These are phyloP conservation scores for Aspergillus alliaceus DNA, from an alignment of 2,329 filamentous ascomycete genomes.

Conservation along the genomic window DNA sequence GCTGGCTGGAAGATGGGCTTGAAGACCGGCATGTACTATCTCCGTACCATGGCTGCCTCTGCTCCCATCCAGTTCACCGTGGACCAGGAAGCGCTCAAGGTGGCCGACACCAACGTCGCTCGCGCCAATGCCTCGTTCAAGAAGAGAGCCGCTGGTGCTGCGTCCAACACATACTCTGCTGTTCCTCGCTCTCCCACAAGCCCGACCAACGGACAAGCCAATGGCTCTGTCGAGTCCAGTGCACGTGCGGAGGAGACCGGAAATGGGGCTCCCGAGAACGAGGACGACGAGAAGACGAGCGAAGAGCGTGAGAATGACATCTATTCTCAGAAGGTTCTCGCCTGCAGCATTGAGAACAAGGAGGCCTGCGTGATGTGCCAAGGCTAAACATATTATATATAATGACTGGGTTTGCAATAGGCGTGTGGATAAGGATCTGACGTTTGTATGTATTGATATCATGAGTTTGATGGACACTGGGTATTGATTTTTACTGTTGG, in stretches of 20 bases:
- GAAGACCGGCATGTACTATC: conserved; percentile 99
- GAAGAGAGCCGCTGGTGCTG: conserved; percentile 66
- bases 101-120: conserved; percentile 76
- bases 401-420: not conserved
- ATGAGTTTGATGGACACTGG: conserved; percentile 33
- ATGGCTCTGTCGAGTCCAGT: not conserved
- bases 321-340: conserved; percentile 87
- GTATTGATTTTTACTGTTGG: not conserved
- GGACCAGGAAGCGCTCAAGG: conserved; percentile 90
- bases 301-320: conserved; percentile 84
- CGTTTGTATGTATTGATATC: conserved; percentile 24
- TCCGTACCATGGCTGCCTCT: conserved; percentile 94
- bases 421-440: not conserved
- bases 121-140: conserved; percentile 60
- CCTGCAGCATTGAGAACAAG: conserved; percentile 96
- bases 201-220: conserved; percentile 52
- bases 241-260: conserved; percentile 6
- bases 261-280: conserved; percentile 39
- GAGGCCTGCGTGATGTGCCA: conserved; percentile 97
- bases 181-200: conserved; percentile 68
- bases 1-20: conserved; percentile 98
- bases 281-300: conserved; percentile 71
- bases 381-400: conserved; percentile 57
- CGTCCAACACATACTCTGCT: conserved; percentile 58
- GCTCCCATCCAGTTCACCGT: conserved; percentile 99